Percentiles rank a stretch among this genome's conserved stretches.
These are phyloP conservation scores for Citrullus mucosospermus DNA, from an alignment of 306 rosid species.

Conservation along the genomic window DNA sequence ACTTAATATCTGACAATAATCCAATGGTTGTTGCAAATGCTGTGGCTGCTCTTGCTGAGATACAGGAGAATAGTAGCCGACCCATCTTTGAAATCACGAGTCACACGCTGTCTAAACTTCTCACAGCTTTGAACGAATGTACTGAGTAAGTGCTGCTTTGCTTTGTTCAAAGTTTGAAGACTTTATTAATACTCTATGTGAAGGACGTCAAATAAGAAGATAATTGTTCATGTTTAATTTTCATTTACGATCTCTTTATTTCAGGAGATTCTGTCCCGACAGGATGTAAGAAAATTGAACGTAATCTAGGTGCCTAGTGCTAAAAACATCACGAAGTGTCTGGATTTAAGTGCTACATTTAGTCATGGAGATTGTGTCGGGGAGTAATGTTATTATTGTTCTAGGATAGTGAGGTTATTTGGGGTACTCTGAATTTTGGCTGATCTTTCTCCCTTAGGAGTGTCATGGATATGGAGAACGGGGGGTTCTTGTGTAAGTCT, in stretches of 20 bases:
- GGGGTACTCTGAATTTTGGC: too few species aligned
- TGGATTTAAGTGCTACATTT: not conserved
- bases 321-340: not conserved
- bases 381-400: not conserved
- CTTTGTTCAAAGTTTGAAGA: not conserved
- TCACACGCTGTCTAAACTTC: conserved; percentile 87
- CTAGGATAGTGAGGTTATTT: not conserved
- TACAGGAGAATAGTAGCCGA: conserved; percentile 77
- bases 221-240: conserved; percentile 82
- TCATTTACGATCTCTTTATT: not conserved
- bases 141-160: conserved; percentile 65
- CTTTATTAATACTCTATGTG: not conserved
- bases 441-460: too few species aligned
- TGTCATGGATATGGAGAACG: too few species aligned
- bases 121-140: conserved; percentile 96
- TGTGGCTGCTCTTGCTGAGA: conserved; percentile 95
- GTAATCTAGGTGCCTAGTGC: not conserved
- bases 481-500: too few species aligned
- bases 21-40: conserved; percentile 99
- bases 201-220: conserved; percentile 14
- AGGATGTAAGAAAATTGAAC: not conserved
- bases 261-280: not conserved
- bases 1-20: conserved; percentile 97
- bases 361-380: not conserved
- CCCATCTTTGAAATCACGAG: conserved; percentile 87